These are phyloP conservation scores for Neonectria sp. DNA, from an alignment of 2,329 filamentous ascomycete species.

Conservation along the genomic window DNA sequence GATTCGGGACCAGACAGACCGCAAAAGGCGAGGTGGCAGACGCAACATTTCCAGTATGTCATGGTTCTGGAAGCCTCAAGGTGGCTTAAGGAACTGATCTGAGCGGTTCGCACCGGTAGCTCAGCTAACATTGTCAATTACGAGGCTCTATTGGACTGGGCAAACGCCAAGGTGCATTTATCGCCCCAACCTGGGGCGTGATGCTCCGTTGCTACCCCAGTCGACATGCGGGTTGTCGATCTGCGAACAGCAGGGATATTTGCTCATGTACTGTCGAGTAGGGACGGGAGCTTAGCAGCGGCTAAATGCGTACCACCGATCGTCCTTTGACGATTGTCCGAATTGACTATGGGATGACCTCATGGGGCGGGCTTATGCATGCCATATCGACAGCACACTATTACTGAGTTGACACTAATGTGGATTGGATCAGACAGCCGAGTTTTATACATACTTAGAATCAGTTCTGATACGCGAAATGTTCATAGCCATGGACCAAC, in stretches of 20 bases:
- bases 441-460: not conserved
- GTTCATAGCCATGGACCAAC: not conserved
- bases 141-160: constrained; percentile 28
- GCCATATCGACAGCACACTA: not conserved
- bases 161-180: constrained; percentile 8
- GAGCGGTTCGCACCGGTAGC: constrained; percentile 24
- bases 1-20: constrained; percentile 11
- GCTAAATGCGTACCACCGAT: constrained; percentile 17
- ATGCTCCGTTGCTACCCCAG: constrained; percentile 26
- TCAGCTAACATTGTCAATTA: constrained; percentile 14
- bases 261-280: constrained; percentile 16
- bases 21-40: constrained; percentile 16
- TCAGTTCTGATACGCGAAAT: not conserved
- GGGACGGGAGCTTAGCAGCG: constrained; percentile 10
- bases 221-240: constrained; percentile 28
- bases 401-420: not conserved
- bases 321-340: constrained; percentile 2
- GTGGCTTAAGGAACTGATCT: constrained; percentile 13
- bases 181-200: constrained; percentile 23
- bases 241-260: constrained; percentile 24
- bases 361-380: not conserved
- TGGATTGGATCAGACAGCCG: not conserved
- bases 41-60: constrained; percentile 10
- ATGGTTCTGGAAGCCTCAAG: constrained; percentile 2
- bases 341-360: constrained; percentile 9